Base-by-base conservation (phyloP, 2,329 filamentous ascomycete species). In the Aspergillus luchuensis region DNA sequence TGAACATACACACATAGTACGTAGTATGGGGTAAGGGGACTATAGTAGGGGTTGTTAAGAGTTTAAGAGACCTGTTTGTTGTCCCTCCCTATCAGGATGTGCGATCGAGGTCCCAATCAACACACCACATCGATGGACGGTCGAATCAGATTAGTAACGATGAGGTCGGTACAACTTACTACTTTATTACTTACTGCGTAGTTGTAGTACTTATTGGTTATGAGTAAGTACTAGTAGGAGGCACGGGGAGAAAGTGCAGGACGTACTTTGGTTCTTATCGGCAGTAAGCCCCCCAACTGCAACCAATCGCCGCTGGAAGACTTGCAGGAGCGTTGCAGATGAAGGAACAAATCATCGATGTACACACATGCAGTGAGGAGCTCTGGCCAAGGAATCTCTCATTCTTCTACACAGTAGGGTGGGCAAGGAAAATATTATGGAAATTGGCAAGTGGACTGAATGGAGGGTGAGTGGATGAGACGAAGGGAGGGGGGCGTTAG, bases 181-280 rank as follows among this genome's bases (percentile, higher is more conserved):
- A 43, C n/a, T 17, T 43, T 4, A 25, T 33, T 33, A 38, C 21
- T 15, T 33, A 38, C 33, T 28, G 49, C 1, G 25, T 25, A 25
- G 23, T 25, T 8, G 23, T 25, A 25, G 30, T 36, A 36, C 30
- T 36, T 36, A 36, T 13, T 36, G 5, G 30, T 13, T 11, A 36
- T 2, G 11, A 36, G 30, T 36, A 36, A 36, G 30, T 33, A 39
- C 33, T 13, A n/a, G 38, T 17, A 30, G 3, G 11, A 13, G 25
- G 15, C 11, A 38, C 4, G 15, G 21, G 25, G 11, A 36, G 39
- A 15, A 25, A 28, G 17, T 30, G 43, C 39, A 47, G 10, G 48
- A 33, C 33, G 60, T 62, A 63, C 58, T 62, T 62, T 50, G 64
- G 50, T 61, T 61, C 59, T 64, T 65, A 67, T 66, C 63, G 60